Evolutionary conservation across 768 basidiomycete species (phyloP).

Genomic region (Kwoniella heveanensis): DNA sequence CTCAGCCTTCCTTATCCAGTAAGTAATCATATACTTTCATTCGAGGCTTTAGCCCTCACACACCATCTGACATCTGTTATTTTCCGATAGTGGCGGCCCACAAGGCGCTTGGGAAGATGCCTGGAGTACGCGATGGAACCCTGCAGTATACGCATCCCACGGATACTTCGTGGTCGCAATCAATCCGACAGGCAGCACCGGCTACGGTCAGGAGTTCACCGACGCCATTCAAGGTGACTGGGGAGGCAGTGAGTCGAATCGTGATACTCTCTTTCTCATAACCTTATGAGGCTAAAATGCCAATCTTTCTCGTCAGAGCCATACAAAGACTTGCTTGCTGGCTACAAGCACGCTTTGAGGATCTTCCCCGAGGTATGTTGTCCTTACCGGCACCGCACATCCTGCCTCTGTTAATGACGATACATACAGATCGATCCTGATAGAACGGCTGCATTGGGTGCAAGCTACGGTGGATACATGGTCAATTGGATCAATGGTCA

Average conservation of each 20-base stretch:
- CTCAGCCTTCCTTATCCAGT: conserved; percentile 69
- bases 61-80: too few relatives aligned
- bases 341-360: conserved; percentile 50
- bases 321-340: conserved; percentile 56
- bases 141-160: conserved; percentile 60
- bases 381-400: too few relatives aligned
- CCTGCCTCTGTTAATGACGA: background rate
- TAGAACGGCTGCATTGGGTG: conserved; percentile 65
- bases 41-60: too few relatives aligned
- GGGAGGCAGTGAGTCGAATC: conserved; percentile 51
- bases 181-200: conserved; percentile 92
- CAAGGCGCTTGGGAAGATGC: conserved; percentile 80
- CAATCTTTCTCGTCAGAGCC: conserved; percentile 30
- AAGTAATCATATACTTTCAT: conserved; percentile 23
- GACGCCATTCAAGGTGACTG: conserved; percentile 55
- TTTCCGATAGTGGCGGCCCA: conserved; percentile 40
- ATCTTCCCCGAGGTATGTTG: conserved; percentile 46
- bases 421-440: conserved; percentile 53
- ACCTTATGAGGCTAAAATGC: too few relatives aligned
- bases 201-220: conserved; percentile 73
- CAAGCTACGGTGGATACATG: conserved; percentile 70
- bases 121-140: conserved; percentile 92
- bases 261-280: background rate
- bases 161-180: conserved; percentile 83
- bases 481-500: conserved; percentile 92